Conservation (phyloP, 495 filamentous ascomycete species). For the Chlorociboria aeruginascens region DNA sequence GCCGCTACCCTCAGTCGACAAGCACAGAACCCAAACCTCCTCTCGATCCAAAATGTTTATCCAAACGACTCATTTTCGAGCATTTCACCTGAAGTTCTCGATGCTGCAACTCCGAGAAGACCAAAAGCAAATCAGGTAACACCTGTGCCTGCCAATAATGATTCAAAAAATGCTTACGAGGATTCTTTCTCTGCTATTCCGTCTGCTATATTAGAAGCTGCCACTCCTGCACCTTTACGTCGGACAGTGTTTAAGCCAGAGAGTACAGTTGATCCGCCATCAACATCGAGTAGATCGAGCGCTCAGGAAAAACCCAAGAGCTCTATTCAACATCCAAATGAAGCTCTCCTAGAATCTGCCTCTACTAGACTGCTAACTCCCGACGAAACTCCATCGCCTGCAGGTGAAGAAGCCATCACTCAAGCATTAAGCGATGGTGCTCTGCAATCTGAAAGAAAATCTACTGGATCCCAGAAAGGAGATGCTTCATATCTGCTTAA, state of each 20-base stretch:
- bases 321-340: no score
- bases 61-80: conserved; percentile 38
- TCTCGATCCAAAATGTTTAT: conserved; percentile 2
- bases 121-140: not conserved
- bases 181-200: conserved; percentile 42
- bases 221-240: conserved; percentile 29
- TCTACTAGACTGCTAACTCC: conserved; percentile 34
- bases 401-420: conserved; percentile 9
- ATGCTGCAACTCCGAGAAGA: conserved; percentile 34
- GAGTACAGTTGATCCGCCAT: not conserved
- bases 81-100: conserved; percentile 33
- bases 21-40: conserved; percentile 12
- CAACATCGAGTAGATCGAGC: no score
- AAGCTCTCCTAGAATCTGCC: not conserved
- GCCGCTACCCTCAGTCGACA: conserved; percentile 13
- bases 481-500: conserved; percentile 3
- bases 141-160: not conserved
- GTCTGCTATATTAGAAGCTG: conserved; percentile 31
- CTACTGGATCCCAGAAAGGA: no score
- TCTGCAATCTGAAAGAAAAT: no score
- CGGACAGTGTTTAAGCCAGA: conserved; percentile 3
- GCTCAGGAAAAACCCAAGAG: no score
- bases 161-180: conserved; percentile 22
- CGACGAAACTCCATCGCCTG: conserved; percentile 41
- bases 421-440: no score